Evolutionary conservation across 176 grass and related monocot species (phyloP).

Genomic region (Avena eriantha): DNA sequence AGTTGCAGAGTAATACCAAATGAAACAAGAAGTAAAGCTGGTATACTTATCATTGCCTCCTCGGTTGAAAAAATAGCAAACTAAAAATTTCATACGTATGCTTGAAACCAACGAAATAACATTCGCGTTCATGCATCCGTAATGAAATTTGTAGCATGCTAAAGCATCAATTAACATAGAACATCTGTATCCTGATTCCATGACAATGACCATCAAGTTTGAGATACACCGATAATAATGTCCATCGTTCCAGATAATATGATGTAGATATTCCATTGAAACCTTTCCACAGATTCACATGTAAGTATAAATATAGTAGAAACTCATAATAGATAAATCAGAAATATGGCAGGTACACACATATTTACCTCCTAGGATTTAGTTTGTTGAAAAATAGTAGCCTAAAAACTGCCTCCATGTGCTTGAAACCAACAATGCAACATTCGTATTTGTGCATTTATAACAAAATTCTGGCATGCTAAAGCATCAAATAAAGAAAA

Average conservation of each 20-base stretch:
- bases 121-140: background rate
- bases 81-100: background rate
- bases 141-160: background rate
- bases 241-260: background rate
- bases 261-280: constrained; percentile 11
- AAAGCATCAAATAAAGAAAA: background rate
- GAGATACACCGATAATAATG: background rate
- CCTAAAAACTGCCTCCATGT: background rate
- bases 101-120: background rate
- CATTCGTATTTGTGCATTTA: background rate
- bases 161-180: background rate
- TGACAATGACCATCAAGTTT: background rate
- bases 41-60: background rate
- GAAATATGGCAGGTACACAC: background rate
- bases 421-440: background rate
- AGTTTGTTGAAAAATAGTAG: background rate
- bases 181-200: background rate
- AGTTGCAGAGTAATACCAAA: background rate
- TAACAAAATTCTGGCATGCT: background rate
- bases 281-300: background rate
- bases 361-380: background rate
- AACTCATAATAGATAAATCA: background rate
- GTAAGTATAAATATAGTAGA: background rate
- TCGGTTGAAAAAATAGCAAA: background rate
- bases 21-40: background rate